Conservation (phyloP, 306 rosid species). For the Cicer yamashitae region DNA sequence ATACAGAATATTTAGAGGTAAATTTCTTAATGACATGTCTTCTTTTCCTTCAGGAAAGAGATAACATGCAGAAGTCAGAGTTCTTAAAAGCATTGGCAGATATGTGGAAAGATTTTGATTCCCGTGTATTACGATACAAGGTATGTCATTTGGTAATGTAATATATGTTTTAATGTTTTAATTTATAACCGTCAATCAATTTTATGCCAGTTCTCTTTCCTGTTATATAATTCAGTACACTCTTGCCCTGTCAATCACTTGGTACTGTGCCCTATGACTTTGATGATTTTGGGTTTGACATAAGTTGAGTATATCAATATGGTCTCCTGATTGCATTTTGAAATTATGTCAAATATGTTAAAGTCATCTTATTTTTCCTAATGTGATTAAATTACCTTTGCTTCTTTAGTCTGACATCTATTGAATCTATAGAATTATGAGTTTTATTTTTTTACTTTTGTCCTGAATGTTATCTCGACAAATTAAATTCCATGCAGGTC, state of each 20-base stretch:
- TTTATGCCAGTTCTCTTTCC: conserved; percentile 36
- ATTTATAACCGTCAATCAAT: conserved; percentile 35
- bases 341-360: conserved; percentile 5
- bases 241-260: conserved; percentile 14
- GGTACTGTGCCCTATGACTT: background rate
- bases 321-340: conserved; percentile 12
- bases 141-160: conserved; percentile 54
- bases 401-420: conserved; percentile 8
- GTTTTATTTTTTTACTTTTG: conserved; percentile 21
- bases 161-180: conserved; percentile 10
- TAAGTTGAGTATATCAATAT: conserved; percentile 9
- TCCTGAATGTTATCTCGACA: conserved; percentile 33
- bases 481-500: conserved; percentile 65
- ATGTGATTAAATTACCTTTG: conserved; percentile 19
- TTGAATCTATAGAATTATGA: conserved; percentile 37
- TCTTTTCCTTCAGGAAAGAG: conserved; percentile 83
- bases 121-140: conserved; percentile 97
- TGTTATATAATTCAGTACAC: conserved; percentile 13
- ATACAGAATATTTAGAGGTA: conserved; percentile 35
- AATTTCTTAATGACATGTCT: conserved; percentile 33
- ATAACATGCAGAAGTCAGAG: conserved; percentile 98
- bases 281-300: conserved; percentile 16
- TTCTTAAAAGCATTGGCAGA: conserved; percentile 92
- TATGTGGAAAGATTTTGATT: conserved; percentile 99
- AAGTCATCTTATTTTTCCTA: background rate